Base-by-base conservation (phyloP, 2,329 filamentous ascomycete species). In the Nannizziopsis arthrosporioides region DNA sequence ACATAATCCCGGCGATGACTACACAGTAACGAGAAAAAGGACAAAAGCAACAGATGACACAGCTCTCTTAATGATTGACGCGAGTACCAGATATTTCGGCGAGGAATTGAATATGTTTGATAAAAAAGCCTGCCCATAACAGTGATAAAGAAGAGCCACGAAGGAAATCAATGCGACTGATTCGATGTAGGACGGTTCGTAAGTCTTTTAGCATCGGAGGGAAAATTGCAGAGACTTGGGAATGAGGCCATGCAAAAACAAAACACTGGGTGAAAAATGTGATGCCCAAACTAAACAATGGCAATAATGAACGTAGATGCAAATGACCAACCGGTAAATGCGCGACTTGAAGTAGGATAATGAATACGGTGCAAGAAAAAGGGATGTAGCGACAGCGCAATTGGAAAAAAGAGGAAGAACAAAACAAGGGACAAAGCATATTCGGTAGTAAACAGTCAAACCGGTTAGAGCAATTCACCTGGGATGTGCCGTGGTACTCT, bases 331-430 rank as follows among this genome's bases (percentile, higher is more conserved):
- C 7, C 14, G 22, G 22, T 27, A 27, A 27, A 27, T 27, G 22
- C 31, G 17, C 35, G 37, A 44, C 42, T 44, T 7, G 31, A 17
- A 37, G 18, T 43, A 18, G 31, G n/a, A 44, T 9, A 40, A 44
- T 18, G 42, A 32, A 32, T 12, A 22, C 17, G 38, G 22, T 12
- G 14, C 9, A 40, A 47, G 15, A 41, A 30, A 17, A 22, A 10
- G 35, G 32, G 18, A 19, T 27, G 22, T 27, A 27, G 22, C 22
- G 22, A 27, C 22, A 7, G 22, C 22, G 22, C 22, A 27, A 27
- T 27, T 27, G 22, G 22, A n/a, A n/a, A n/a, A n/a, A n/a, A n/a
- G n/a, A n/a, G n/a, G n/a, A n/a, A n/a, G n/a, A n/a, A 27, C 22
- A 27, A 27, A 42, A 27, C 11, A 8, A 42, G 39, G 8, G 3